These are phyloP conservation scores for Globisporangium cylindrosporum DNA, from an alignment of 352 stramenopile genomes.

Conservation along the genomic window DNA sequence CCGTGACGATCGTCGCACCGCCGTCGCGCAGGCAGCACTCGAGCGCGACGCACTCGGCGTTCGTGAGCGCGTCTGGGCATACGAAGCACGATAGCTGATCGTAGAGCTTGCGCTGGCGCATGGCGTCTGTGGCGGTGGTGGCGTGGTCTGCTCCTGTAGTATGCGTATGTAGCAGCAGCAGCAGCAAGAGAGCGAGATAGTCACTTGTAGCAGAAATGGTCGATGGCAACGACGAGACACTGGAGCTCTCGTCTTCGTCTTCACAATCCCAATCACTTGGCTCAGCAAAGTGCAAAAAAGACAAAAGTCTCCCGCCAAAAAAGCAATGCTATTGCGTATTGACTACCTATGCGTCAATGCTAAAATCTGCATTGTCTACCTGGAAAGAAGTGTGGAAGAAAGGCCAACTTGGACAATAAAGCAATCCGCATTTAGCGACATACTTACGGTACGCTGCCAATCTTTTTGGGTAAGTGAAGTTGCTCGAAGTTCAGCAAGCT, in stretches of 20 bases:
- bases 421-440: background rate
- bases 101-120: slow-evolving; percentile 53
- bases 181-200: background rate
- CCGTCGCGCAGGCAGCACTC: slow-evolving; percentile 64
- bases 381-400: background rate
- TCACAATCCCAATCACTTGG: background rate
- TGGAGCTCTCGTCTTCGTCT: background rate
- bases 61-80: slow-evolving; percentile 44
- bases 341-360: background rate
- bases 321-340: background rate
- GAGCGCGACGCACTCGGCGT: slow-evolving; percentile 36
- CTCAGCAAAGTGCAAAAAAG: background rate
- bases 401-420: background rate
- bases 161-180: background rate
- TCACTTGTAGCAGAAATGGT: background rate
- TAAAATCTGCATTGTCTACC: background rate
- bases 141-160: background rate
- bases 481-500: slow-evolving; percentile 3
- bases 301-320: slow-evolving; percentile 2
- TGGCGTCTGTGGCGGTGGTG: background rate
- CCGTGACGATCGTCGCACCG: slow-evolving; percentile 43
- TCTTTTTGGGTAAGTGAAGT: background rate
- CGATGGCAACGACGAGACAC: background rate
- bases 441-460: background rate
- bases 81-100: slow-evolving; percentile 47